Evolutionary conservation across 345 rosid genomes (phyloP), one percentile per base, ranked within the genome.

Genomic region (Dimocarpus longan): DNA sequence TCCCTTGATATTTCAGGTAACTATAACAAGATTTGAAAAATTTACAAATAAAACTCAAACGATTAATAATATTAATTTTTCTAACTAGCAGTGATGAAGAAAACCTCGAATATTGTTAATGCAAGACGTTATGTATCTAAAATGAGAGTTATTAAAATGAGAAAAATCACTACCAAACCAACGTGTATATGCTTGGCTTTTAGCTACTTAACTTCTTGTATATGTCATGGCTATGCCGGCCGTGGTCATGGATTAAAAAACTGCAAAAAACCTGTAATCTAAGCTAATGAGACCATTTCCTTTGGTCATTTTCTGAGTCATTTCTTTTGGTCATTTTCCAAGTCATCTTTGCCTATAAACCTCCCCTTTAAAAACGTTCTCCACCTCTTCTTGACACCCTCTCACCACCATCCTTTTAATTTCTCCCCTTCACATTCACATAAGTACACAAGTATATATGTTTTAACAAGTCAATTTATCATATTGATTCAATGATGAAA

Each of bases 191-290:
- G 59, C 66, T 87, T 88, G 89, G 80, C 77, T 16, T 60, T 60
- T 83, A 84, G 87, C 73, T 28, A 32, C 48, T 86, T 60, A 64
- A 40, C 82, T 76, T 80, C 28, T 74, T 85, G 83, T 76, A 7
- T 73, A 50, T 79, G 90, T 86, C 88, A 60, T 82, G 70, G 66
- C 85, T 75, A 84, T 81, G 95, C 93, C 91, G 95, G 95, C 93
- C 90, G 48, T 5, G 81, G 80, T 71, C 8, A 63, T 57, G 16
- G 42, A 74, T 77, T 79, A 74, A 79, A 75, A 26, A 66, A 79
- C 0, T 70, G 40, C 56, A n/a, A 28, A 43, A 44, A 22, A 46
- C 40, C 19, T 19, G 21, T 21, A 9, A 44, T 13, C 18, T 64
- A 15, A 52, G 48, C 65, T 13, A 6, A 65, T 32, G 50, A 26